Evolutionary conservation across 106 monocot species (phyloP), one percentile per base, ranked within the genome.

Genomic region (Acorus gramineus): DNA sequence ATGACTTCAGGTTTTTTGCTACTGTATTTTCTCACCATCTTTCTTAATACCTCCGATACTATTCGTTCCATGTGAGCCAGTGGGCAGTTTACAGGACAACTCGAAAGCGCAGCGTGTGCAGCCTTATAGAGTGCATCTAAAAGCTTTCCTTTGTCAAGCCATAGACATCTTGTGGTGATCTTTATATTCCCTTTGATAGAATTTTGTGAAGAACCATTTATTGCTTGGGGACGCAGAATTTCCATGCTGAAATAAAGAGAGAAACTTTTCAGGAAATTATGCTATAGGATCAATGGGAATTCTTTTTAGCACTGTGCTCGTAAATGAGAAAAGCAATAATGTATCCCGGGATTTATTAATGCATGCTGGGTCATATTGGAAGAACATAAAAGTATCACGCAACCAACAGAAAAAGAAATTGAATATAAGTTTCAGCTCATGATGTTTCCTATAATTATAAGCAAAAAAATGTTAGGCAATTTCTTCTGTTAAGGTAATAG

Each of bases 131-230:
- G 92, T 44, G 88, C 92, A 78, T 92, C 92, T 58, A 98, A 42
- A 43, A 98, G 81, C 55, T 89, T 98, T 67, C 98, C 98, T 63
- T 92, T 88, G 74, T 98, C 98, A 47, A 98, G 83, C 98, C 98
- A 98, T 44, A 98, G 69, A 73, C 98, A 98, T 0, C 98, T 80
- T 2, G 92, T 98, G 45, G 81, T 83, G 6, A 98, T 98, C 69
- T 75, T 74, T 71, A 98, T 76, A 66, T 98, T 98, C 3, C 92
- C 92, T 76, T 92, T 88, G 48, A 92, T 60, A 50, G 53, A 52
- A 69, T 66, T 44, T 72, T 88, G 88, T 47, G 88, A 77, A 43
- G 77, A 79, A 48, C 75, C 81, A 77, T 79, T 77, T 66, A 71
- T 65, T 68, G 57, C 56, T 50, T 84, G 78, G 8, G 85, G 85